These are phyloP conservation scores for Secale cereale DNA, from an alignment of 176 grass and related monocot genomes.

Conservation along the genomic window DNA sequence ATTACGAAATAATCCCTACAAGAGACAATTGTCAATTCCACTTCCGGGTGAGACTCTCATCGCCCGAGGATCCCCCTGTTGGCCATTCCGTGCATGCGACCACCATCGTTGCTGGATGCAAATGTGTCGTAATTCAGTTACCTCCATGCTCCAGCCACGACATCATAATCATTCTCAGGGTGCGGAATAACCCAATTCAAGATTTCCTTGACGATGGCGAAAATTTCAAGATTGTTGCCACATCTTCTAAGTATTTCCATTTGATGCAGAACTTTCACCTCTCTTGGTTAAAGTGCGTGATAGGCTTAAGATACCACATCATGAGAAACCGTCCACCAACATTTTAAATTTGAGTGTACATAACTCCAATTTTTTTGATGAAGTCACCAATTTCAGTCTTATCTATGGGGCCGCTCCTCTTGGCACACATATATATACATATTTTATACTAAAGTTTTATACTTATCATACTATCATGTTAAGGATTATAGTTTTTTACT, in stretches of 20 bases:
- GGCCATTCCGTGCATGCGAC: background rate
- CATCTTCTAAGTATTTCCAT: background rate
- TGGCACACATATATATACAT: too few species aligned
- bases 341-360: too few species aligned
- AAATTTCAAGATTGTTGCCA: background rate
- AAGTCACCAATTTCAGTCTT: too few species aligned
- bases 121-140: background rate
- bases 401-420: too few species aligned
- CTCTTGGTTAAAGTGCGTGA: background rate
- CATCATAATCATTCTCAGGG: background rate
- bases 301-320: background rate
- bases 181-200: background rate
- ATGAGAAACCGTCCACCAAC: background rate
- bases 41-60: background rate
- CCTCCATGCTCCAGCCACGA: too few species aligned
- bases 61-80: background rate
- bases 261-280: background rate
- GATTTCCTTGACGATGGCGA: background rate
- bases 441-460: too few species aligned
- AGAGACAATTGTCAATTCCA: background rate
- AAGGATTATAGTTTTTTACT: too few species aligned
- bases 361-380: too few species aligned
- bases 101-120: background rate
- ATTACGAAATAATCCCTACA: background rate
- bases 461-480: too few species aligned